These are phyloP conservation scores for Schizochytrium sp. DNA, from an alignment of 108 stramenopile genomes.

Conservation along the genomic window DNA sequence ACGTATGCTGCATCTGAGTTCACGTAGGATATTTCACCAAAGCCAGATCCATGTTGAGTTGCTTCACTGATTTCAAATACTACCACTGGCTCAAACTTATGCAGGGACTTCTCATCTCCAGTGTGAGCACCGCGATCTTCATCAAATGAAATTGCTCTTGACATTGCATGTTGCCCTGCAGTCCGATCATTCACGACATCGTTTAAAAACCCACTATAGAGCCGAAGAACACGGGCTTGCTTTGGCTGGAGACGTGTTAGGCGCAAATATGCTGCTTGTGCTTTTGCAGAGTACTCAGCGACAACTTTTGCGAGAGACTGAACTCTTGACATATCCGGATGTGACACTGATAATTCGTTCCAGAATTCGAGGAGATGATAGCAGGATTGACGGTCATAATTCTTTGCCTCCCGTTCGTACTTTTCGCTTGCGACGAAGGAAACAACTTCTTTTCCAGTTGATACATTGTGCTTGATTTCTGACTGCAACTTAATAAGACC, in stretches of 20 bases:
- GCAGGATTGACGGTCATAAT: slow-evolving; percentile 36
- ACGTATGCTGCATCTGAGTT: not conserved
- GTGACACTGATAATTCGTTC: slow-evolving; percentile 16
- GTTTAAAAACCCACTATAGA: slow-evolving; percentile 42
- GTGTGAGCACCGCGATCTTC: not conserved
- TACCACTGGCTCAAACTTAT: slow-evolving; percentile 36
- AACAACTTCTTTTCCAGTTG: slow-evolving; percentile 17
- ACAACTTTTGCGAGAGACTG: slow-evolving; percentile 1
- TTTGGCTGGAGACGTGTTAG: slow-evolving; percentile 24
- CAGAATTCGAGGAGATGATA: slow-evolving; percentile 44
- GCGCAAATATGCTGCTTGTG: slow-evolving; percentile 12
- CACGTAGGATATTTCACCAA: slow-evolving; percentile 11
- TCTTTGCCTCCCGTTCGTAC: slow-evolving; percentile 54
- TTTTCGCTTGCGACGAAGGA: slow-evolving; percentile 57
- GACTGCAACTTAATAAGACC: slow-evolving; percentile 17
- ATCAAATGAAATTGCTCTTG: slow-evolving; percentile 6
- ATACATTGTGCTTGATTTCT: slow-evolving; percentile 35
- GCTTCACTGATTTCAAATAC: slow-evolving; percentile 25
- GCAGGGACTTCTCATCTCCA: not conserved
- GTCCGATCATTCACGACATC: slow-evolving; percentile 52
- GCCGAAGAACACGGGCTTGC: not conserved
- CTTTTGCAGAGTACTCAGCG: not conserved
- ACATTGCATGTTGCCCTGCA: slow-evolving; percentile 14
- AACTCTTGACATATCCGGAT: slow-evolving; percentile 12
- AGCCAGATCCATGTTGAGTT: not conserved